A percentile compares a stretch with the other conserved stretches of the same genome.
Evolutionary conservation across 176 grass and related monocot genomes (phyloP).

Genomic region (Raddia distichophylla): DNA sequence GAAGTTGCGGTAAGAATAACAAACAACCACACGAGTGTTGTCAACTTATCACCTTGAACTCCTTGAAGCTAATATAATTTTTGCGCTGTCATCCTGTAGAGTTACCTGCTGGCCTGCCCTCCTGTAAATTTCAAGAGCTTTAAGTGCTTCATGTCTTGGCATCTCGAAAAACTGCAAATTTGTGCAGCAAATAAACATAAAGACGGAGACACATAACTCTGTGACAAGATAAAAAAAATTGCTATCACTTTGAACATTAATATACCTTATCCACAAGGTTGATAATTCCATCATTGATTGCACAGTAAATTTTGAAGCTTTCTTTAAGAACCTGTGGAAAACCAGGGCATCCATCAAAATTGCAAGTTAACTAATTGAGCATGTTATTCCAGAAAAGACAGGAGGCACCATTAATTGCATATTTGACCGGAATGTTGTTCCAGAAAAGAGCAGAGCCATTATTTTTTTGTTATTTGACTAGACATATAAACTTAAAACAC

Average conservation of each 20-base stretch:
- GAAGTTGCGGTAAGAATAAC: conserved; percentile 1
- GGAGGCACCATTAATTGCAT: conserved; percentile 23
- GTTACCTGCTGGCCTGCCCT: conserved; percentile 92
- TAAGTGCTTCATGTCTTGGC: conserved; percentile 93
- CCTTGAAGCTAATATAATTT: background rate
- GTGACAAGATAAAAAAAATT: conserved; percentile 42
- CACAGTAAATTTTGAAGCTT: conserved; percentile 98
- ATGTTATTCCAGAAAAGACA: conserved; percentile 37
- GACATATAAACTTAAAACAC: conserved; percentile 8
- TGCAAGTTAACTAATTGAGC: background rate
- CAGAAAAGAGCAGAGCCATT: background rate
- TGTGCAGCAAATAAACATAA: conserved; percentile 33
- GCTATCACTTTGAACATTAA: background rate
- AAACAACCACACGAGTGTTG: conserved; percentile 2
- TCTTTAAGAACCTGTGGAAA: conserved; percentile 85
- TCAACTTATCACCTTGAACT: background rate
- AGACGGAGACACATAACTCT: conserved; percentile 29
- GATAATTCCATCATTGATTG: conserved; percentile 98
- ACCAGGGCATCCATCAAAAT: conserved; percentile 18
- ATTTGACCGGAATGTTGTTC: conserved; percentile 2
- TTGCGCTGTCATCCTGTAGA: background rate
- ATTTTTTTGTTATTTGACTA: background rate
- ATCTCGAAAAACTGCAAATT: conserved; percentile 87
- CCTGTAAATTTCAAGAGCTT: conserved; percentile 90
- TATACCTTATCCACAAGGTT: conserved; percentile 98